Evolutionary conservation across 257 asterid genomes (phyloP), one percentile per base, ranked within the genome.

Genomic region (Euphrasia confusa): DNA sequence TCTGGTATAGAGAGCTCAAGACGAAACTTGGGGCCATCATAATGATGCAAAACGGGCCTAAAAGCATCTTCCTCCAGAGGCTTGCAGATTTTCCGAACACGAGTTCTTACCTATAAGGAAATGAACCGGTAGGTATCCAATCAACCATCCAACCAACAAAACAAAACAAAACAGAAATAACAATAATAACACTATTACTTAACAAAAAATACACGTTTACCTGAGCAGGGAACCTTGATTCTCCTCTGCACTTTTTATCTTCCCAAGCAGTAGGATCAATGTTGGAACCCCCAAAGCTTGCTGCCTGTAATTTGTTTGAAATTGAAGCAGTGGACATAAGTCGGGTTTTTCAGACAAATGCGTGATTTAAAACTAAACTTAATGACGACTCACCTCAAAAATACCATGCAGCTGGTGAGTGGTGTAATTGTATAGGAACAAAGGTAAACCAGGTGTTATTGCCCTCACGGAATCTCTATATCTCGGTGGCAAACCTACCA

Each of bases 201-300:
- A 9, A 53, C 2, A 6, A 52, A 52, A 14, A 33, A 35, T 55
- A 64, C n/a, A 40, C 4, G 32, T 26, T 60, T 71, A 2, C 98
- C 97, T 92, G 98, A 35, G 98, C 96, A 68, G 98, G 97, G 72
- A 92, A 92, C 77, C 98, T 88, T 1, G 98, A 88, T 76, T 88
- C 97, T 49, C 98, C 97, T 83, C 81, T 92, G 79, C 97, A 92
- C 68, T 92, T 92, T 70, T 92, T 88, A 79, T 88, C 97, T 77
- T 92, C 97, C 98, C 97, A 92, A 33, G 98, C 97, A 65, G 95
- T 92, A 24, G 97, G 93, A 78, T 92, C 98, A 58, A 92, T 88
- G 84, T 92, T 88, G 61, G 93, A 79, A 67, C 93, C 97, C 78
- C 98, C 98, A 76, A 92, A 88, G 75, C 83, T 77, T n/a, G 83